A percentile compares a stretch with the other conserved stretches of the same genome.
Evolutionary conservation across 2,329 filamentous ascomycete species (phyloP).

Genomic region (Cordyceps tenuipes): DNA sequence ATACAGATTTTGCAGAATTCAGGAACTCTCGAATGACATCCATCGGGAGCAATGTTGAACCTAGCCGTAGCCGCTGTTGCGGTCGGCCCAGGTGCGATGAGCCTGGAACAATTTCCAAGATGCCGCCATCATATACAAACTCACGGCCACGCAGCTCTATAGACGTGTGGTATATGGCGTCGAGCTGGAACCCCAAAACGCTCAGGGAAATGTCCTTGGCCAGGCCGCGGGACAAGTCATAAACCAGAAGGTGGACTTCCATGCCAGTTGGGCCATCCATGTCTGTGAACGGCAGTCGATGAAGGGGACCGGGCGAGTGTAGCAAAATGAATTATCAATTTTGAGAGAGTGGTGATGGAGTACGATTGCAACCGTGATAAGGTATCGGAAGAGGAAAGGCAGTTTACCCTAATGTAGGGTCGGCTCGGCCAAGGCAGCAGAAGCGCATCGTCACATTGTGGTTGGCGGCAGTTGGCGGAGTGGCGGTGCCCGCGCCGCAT

Average conservation of each 20-base stretch:
- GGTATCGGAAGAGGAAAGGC: background rate
- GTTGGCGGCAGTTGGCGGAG: background rate
- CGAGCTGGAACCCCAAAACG: slow-evolving; percentile 55
- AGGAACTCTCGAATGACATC: slow-evolving; percentile 83
- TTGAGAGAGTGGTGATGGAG: background rate
- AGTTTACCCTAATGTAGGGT: background rate
- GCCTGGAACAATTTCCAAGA: slow-evolving; percentile 73
- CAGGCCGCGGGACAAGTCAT: slow-evolving; percentile 63
- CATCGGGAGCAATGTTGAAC: slow-evolving; percentile 67
- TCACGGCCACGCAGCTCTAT: slow-evolving; percentile 78
- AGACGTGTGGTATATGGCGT: slow-evolving; percentile 92
- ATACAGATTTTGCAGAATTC: slow-evolving; percentile 72
- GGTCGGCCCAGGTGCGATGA: slow-evolving; percentile 80
- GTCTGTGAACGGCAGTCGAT: background rate
- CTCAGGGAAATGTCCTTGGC: slow-evolving; percentile 47
- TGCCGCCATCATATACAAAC: slow-evolving; percentile 82
- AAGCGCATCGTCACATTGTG: background rate
- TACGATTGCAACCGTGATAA: background rate
- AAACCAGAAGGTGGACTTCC: slow-evolving; percentile 71
- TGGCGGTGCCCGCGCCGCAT: slow-evolving; percentile 5
- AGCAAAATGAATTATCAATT: background rate
- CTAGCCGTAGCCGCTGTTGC: slow-evolving; percentile 66
- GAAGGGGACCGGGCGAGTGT: background rate
- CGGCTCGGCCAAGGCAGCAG: slow-evolving; percentile 4
- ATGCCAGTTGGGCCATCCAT: slow-evolving; percentile 34